Percentiles rank a stretch among this genome's conserved stretches.
These are phyloP conservation scores for Saprolegnia diclina DNA, from an alignment of 352 stramenopile genomes.

Conservation along the genomic window DNA sequence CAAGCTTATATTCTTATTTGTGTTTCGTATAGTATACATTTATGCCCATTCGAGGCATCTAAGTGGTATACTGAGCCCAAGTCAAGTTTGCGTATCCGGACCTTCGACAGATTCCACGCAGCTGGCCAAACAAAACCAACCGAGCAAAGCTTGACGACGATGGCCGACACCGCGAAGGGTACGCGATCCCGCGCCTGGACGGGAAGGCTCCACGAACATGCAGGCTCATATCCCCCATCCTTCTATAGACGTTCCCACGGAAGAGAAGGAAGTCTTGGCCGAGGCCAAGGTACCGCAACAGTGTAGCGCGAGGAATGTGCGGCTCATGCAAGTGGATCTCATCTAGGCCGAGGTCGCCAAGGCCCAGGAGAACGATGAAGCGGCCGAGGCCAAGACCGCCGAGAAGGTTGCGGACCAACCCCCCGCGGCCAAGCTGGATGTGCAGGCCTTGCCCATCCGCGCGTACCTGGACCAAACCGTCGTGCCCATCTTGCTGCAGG, in stretches of 20 bases:
- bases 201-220: neutral
- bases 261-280: conserved; percentile 30
- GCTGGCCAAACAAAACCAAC: neutral
- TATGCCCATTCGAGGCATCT: neutral
- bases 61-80: conserved; percentile 1
- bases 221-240: neutral
- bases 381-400: conserved; percentile 41
- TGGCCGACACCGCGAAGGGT: conserved; percentile 55
- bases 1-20: conserved; percentile 5
- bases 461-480: conserved; percentile 98
- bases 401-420: conserved; percentile 66
- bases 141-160: conserved; percentile 26
- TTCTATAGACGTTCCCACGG: conserved; percentile 18
- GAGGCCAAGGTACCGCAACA: conserved; percentile 26
- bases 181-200: conserved; percentile 26
- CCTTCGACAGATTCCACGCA: neutral
- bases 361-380: conserved; percentile 30
- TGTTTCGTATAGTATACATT: neutral
- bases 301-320: neutral
- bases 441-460: conserved; percentile 92
- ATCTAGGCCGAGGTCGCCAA: conserved; percentile 16
- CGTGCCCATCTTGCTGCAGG: conserved; percentile 97
- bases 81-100: neutral
- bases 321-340: neutral
- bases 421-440: conserved; percentile 83